These are phyloP conservation scores for Heracleum sosnowskyi DNA, from an alignment of 129 eudicot genomes.

Conservation along the genomic window DNA sequence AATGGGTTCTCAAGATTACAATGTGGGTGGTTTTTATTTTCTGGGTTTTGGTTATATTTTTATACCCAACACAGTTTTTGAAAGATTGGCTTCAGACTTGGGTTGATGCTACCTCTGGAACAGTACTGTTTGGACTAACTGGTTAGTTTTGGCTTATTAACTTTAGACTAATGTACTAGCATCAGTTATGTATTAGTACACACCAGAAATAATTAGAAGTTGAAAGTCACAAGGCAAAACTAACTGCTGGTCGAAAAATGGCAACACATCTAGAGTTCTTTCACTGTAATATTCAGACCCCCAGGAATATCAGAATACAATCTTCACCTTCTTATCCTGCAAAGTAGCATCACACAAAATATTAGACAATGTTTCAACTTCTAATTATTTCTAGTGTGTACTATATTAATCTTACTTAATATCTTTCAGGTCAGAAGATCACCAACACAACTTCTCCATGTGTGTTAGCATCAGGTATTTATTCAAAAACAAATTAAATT, in stretches of 20 bases:
- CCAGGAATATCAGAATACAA: background rate
- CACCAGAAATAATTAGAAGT: background rate
- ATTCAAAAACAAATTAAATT: too few species aligned
- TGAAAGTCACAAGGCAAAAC: background rate
- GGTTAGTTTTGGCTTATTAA: conserved; percentile 23
- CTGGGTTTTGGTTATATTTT: conserved; percentile 55
- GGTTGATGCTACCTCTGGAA: conserved; percentile 26
- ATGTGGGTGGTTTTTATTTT: conserved; percentile 66
- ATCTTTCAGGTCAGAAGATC: too few species aligned
- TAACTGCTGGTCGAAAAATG: background rate
- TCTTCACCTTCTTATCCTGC: background rate
- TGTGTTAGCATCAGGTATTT: too few species aligned
- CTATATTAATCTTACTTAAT: too few species aligned
- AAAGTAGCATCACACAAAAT: too few species aligned
- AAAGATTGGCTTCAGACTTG: conserved; percentile 14
- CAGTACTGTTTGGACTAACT: conserved; percentile 53
- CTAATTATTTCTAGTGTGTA: too few species aligned
- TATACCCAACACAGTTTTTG: conserved; percentile 36
- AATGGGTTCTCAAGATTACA: conserved; percentile 53
- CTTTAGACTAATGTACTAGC: background rate
- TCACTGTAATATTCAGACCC: background rate
- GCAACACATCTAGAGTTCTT: background rate
- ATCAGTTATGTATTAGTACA: too few species aligned
- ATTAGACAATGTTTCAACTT: too few species aligned
- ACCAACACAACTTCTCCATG: too few species aligned